Evolutionary conservation across 352 stramenopile species (phyloP).

Genomic region (Pythium aristosporum): DNA sequence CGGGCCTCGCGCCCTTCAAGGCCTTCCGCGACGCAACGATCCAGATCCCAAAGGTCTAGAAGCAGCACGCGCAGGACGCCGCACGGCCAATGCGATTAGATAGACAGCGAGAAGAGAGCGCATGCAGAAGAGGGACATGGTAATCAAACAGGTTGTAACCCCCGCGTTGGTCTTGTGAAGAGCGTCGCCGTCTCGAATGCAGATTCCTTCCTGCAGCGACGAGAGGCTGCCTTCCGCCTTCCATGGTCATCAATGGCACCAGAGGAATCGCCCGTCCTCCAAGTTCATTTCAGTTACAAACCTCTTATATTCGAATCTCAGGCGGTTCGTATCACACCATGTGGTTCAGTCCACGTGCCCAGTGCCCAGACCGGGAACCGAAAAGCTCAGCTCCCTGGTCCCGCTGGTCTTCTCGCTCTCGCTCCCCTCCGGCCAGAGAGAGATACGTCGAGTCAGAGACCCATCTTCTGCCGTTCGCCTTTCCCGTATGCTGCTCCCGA

Average conservation of each 20-base stretch:
- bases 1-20: slow-evolving; percentile 71
- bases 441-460: no score
- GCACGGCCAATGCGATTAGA: slow-evolving; percentile 6
- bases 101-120: not conserved
- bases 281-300: not conserved
- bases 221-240: no score
- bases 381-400: no score
- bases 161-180: no score
- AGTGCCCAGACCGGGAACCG: no score
- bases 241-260: no score
- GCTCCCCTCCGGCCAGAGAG: not conserved
- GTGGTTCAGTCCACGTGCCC: not conserved
- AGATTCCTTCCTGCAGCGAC: no score
- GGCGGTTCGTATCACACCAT: not conserved
- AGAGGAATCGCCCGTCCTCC: not conserved
- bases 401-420: no score
- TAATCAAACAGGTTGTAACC: no score
- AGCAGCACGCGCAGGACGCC: not conserved
- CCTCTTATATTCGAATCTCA: not conserved
- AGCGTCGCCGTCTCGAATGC: no score
- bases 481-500: slow-evolving; percentile 11
- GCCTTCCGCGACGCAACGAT: slow-evolving; percentile 74
- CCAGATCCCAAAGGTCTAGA: slow-evolving; percentile 68
- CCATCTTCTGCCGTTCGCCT: no score
- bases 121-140: no score